Conservation (phyloP, 78 protist genomes). For the Emiliania huxleyi region DNA sequence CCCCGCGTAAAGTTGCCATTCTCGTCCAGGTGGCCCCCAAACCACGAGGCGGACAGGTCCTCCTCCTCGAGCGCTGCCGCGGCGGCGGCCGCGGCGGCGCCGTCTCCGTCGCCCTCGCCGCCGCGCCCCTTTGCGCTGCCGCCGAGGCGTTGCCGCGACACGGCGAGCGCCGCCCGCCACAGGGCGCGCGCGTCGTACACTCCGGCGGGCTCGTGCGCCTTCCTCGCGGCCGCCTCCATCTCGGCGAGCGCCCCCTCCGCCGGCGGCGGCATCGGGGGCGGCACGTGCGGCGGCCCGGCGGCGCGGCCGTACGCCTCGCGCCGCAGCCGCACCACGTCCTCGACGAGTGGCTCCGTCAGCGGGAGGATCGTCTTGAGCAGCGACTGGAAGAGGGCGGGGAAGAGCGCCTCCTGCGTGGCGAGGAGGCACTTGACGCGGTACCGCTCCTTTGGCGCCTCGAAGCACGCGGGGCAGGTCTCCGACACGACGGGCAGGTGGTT, state of each 20-base stretch:
- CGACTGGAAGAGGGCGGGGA: slow-evolving; percentile 29
- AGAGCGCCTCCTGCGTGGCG: slow-evolving; percentile 49
- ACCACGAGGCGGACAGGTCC: not conserved
- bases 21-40: not conserved
- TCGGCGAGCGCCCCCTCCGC: not conserved
- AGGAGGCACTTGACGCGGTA: slow-evolving; percentile 67
- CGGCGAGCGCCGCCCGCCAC: not conserved
- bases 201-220: not conserved
- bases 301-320: not conserved
- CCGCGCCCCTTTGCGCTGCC: not conserved
- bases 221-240: not conserved
- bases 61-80: not conserved
- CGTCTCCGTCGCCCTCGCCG: too few relatives aligned
- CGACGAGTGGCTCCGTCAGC: not conserved
- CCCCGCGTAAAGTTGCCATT: not conserved
- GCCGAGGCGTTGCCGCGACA: not conserved
- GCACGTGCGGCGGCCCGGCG: not conserved
- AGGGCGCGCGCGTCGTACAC: not conserved
- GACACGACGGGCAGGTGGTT: slow-evolving; percentile 71
- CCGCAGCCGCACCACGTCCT: not conserved
- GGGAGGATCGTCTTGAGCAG: not conserved
- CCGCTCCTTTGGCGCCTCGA: slow-evolving; percentile 77
- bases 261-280: not conserved
- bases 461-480: slow-evolving; percentile 89
- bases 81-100: not conserved